phyloP scores from a whole-genome alignment of 2,329 filamentous ascomycete species.

The Ciborinia camelliae region DNA sequence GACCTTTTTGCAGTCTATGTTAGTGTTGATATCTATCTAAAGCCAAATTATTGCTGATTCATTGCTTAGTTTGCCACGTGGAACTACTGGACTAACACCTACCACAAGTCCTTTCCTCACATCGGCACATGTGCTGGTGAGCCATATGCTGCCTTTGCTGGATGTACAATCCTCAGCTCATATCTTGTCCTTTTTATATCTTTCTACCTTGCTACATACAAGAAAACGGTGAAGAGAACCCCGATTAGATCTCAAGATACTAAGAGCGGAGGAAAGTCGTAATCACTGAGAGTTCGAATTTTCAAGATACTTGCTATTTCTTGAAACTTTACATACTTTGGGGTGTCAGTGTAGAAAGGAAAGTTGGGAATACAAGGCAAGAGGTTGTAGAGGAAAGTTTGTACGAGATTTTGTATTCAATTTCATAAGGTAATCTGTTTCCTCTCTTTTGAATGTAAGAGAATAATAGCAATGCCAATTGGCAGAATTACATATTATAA shows the following conservation, averaged over 20 bases:
- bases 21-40: not conserved
- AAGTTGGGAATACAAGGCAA: too few species aligned
- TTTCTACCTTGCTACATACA: constrained; percentile 97
- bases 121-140: constrained; percentile 85
- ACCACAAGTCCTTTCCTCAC: constrained; percentile 83
- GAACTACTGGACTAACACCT: constrained; percentile 92
- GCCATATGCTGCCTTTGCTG: constrained; percentile 91
- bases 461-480: not conserved
- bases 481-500: too few species aligned
- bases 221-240: constrained; percentile 74
- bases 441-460: not conserved
- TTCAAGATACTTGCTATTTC: constrained; percentile 11
- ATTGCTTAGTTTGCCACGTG: constrained; percentile 99
- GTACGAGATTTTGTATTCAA: not conserved
- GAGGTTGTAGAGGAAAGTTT: not conserved
- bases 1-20: constrained; percentile 66
- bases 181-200: constrained; percentile 98
- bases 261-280: constrained; percentile 3
- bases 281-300: not conserved
- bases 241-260: constrained; percentile 42
- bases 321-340: constrained; percentile 32
- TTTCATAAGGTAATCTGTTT: constrained; percentile 5
- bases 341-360: constrained; percentile 17
- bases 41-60: constrained; percentile 21
- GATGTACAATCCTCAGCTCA: constrained; percentile 85